phyloP scores from a whole-genome alignment of 352 stramenopile species.

The Plasmopara muralis region DNA sequence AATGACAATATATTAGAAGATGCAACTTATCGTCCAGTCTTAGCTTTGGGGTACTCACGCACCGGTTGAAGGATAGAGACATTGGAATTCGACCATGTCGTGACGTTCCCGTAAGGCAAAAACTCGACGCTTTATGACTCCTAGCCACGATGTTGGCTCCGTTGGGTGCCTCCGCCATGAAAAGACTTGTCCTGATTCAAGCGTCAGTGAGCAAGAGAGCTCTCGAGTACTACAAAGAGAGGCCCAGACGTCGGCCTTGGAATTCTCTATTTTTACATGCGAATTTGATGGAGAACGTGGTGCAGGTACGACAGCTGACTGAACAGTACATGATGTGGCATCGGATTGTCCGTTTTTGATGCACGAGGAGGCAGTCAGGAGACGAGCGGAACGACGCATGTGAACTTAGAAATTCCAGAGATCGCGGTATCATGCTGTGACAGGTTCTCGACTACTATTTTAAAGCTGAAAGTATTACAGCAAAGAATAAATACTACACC shows the following conservation, averaged over 20 bases:
- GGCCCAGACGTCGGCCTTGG: constrained; percentile 26
- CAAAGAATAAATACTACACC: too few relatives aligned
- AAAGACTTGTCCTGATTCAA: constrained; percentile 51
- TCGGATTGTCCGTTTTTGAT: constrained; percentile 7
- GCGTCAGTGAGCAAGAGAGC: constrained; percentile 41
- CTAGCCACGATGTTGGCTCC: constrained; percentile 29
- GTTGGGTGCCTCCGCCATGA: constrained; percentile 21
- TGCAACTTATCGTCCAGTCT: background rate
- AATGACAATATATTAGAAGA: constrained; percentile 1
- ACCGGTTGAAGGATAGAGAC: constrained; percentile 48
- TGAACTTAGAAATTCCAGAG: background rate
- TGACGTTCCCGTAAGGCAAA: constrained; percentile 45
- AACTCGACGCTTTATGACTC: constrained; percentile 39
- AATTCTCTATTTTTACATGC: constrained; percentile 8
- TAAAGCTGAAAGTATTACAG: too few relatives aligned
- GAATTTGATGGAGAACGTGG: constrained; percentile 8
- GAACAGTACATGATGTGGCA: background rate
- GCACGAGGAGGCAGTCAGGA: constrained; percentile 9
- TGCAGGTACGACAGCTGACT: background rate
- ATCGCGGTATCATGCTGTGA: too few relatives aligned
- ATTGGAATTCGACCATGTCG: constrained; percentile 41
- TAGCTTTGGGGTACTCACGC: constrained; percentile 13
- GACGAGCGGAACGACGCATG: constrained; percentile 27
- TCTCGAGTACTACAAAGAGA: constrained; percentile 33
- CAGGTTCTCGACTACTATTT: too few relatives aligned